Evolutionary conservation across 257 asterid species (phyloP).

Genomic region (Eucommia ulmoides): DNA sequence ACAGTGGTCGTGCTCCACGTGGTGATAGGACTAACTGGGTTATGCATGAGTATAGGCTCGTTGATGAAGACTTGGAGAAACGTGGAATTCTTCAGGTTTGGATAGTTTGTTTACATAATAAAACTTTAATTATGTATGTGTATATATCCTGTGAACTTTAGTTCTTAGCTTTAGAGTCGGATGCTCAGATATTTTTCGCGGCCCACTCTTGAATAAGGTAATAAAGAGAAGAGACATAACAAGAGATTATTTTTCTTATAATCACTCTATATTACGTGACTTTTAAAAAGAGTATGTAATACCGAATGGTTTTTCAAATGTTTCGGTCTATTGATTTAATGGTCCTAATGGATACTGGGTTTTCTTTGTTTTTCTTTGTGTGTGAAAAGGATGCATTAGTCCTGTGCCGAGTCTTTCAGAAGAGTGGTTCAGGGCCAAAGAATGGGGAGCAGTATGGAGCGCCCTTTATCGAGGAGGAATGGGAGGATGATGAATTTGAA

Average conservation of each 20-base stretch:
- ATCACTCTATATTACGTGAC: neutral
- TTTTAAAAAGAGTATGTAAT: neutral
- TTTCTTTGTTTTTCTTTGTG: neutral
- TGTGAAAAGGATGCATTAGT: neutral
- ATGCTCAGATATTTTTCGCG: neutral
- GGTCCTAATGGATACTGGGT: neutral
- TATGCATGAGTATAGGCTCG: conserved; percentile 89
- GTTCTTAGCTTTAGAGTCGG: neutral
- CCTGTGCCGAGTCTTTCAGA: neutral
- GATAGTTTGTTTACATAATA: neutral
- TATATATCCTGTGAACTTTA: neutral
- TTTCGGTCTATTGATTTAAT: neutral
- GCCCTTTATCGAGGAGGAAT: neutral
- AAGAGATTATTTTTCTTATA: neutral
- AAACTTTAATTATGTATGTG: neutral
- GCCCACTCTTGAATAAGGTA: no score
- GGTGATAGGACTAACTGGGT: conserved; percentile 94
- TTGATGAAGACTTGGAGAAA: conserved; percentile 61
- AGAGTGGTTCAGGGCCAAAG: conserved; percentile 1
- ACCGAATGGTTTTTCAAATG: neutral
- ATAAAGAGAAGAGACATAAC: neutral
- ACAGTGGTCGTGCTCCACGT: conserved; percentile 84
- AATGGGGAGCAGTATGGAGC: conserved; percentile 5
- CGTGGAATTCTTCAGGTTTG: conserved; percentile 74
- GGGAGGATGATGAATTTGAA: neutral